Conservation (phyloP, 2,329 filamentous ascomycete genomes). For the Westerdykella sp. region DNA sequence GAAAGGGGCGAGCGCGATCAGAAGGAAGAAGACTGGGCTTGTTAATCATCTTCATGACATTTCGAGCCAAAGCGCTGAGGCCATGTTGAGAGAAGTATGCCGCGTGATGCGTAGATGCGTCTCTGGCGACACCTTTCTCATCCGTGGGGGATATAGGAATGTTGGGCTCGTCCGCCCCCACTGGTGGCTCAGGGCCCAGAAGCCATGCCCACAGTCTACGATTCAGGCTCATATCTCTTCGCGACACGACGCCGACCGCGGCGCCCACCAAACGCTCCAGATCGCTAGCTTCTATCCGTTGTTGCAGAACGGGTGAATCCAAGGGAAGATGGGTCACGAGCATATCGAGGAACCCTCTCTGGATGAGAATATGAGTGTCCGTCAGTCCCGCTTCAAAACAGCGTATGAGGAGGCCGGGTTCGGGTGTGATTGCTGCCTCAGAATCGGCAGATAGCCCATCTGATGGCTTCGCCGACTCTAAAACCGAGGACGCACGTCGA, state of each 20-base stretch:
- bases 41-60: constrained; percentile 71
- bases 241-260: constrained; percentile 77
- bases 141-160: constrained; percentile 32
- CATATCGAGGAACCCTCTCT: constrained; percentile 88
- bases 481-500: constrained; percentile 11
- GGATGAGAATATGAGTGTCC: constrained; percentile 85
- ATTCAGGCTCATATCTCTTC: constrained; percentile 95
- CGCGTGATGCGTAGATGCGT: constrained; percentile 44
- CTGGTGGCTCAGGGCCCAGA: constrained; percentile 64
- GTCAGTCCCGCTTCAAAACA: constrained; percentile 86
- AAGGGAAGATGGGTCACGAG: constrained; percentile 86
- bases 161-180: constrained; percentile 33
- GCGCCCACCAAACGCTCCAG: constrained; percentile 75
- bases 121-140: constrained; percentile 44
- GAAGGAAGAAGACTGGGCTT: constrained; percentile 48
- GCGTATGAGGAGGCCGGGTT: constrained; percentile 82
- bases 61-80: constrained; percentile 64
- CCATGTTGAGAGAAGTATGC: constrained; percentile 77
- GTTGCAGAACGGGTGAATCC: constrained; percentile 73
- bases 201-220: constrained; percentile 94
- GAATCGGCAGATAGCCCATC: constrained; percentile 45
- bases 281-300: constrained; percentile 65
- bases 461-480: constrained; percentile 8
- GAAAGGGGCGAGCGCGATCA: constrained; percentile 77
- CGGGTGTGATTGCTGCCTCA: constrained; percentile 73